Evolutionary conservation across 805 yeast genomes (phyloP).

Genomic region (Metschnikowia anglica): DNA sequence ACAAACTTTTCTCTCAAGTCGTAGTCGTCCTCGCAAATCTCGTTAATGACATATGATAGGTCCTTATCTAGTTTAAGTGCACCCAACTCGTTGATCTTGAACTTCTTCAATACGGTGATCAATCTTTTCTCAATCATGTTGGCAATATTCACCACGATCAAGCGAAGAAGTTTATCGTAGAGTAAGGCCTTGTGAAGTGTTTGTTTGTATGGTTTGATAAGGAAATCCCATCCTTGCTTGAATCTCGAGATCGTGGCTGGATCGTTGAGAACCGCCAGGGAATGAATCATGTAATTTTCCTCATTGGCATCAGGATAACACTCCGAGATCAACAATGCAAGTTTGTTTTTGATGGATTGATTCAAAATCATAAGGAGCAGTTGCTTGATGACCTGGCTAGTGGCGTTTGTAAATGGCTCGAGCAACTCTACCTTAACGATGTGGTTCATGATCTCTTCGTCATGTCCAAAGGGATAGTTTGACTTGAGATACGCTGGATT

Average conservation of each 20-base stretch:
- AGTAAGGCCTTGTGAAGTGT: constrained; percentile 51
- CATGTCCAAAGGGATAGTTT: constrained; percentile 39
- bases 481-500: constrained; percentile 25
- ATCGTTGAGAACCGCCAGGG: constrained; percentile 31
- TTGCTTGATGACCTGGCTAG: constrained; percentile 38
- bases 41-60: constrained; percentile 67
- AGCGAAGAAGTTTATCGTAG: constrained; percentile 47
- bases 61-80: constrained; percentile 82
- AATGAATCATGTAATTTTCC: constrained; percentile 31
- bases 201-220: constrained; percentile 65
- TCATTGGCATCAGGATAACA: constrained; percentile 40
- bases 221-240: constrained; percentile 58
- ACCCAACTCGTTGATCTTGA: constrained; percentile 72
- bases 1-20: constrained; percentile 74
- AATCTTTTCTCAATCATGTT: constrained; percentile 45
- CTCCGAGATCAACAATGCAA: constrained; percentile 44
- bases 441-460: constrained; percentile 31
- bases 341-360: constrained; percentile 46
- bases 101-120: constrained; percentile 59
- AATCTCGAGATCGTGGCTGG: constrained; percentile 46
- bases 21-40: constrained; percentile 71
- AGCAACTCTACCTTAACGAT: constrained; percentile 34
- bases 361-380: constrained; percentile 46
- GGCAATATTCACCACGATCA: constrained; percentile 46
- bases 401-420: constrained; percentile 26